These are phyloP conservation scores for Aspergillus pseudonomiae DNA, from an alignment of 2,329 filamentous ascomycete genomes.

Conservation along the genomic window DNA sequence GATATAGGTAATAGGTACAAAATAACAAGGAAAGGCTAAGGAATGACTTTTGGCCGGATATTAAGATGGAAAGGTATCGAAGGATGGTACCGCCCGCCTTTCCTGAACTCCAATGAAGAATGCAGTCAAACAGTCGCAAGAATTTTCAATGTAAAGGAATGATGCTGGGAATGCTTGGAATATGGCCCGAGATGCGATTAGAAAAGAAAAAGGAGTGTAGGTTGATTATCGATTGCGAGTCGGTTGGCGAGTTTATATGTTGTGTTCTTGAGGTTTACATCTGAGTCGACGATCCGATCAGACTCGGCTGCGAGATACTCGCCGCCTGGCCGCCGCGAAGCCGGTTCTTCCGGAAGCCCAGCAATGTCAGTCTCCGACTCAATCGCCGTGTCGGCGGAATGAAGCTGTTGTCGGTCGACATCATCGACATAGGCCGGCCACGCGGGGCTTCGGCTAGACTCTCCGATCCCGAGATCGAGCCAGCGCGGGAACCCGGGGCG, in stretches of 20 bases:
- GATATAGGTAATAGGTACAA: slow-evolving; percentile 8
- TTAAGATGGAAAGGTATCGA: slow-evolving; percentile 3
- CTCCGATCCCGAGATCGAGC: slow-evolving; percentile 13
- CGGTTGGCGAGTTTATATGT: background rate
- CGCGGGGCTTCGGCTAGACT: slow-evolving; percentile 18
- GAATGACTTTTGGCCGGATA: slow-evolving; percentile 13
- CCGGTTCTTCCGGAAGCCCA: slow-evolving; percentile 28
- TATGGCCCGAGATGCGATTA: background rate
- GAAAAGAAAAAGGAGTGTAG: background rate
- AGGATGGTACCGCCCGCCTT: slow-evolving; percentile 3
- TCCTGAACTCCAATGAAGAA: slow-evolving; percentile 5
- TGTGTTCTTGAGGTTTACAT: slow-evolving; percentile 13
- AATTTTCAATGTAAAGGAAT: background rate
- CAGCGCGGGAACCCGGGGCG: slow-evolving; percentile 6
- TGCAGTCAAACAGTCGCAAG: slow-evolving; percentile 3
- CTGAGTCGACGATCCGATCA: slow-evolving; percentile 37
- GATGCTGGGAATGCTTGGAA: background rate
- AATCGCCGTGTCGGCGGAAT: slow-evolving; percentile 24
- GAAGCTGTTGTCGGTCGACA: slow-evolving; percentile 26
- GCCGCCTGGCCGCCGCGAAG: slow-evolving; percentile 13
- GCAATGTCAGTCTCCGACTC: slow-evolving; percentile 30
- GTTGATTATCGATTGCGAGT: background rate
- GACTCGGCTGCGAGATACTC: slow-evolving; percentile 37
- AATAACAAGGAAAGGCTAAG: slow-evolving; percentile 1
- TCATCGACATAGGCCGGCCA: slow-evolving; percentile 30